Evolutionary conservation across 139 green algal genomes (phyloP).

Genomic region (Axilococcus clingmanii): DNA sequence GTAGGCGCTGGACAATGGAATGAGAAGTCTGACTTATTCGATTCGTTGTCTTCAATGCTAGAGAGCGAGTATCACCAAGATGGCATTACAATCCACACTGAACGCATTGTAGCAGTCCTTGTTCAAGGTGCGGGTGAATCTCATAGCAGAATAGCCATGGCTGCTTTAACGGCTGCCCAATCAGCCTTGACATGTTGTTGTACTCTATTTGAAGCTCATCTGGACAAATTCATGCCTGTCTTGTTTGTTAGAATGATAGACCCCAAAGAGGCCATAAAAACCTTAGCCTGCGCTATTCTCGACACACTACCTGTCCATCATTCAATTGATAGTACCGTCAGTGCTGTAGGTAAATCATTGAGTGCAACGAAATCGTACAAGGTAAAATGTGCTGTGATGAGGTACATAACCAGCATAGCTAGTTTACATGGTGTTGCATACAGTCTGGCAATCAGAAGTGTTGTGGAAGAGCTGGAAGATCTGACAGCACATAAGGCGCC

Average conservation of each 20-base stretch:
- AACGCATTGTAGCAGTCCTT: neutral
- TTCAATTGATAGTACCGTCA: conserved; percentile 24
- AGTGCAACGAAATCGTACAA: conserved; percentile 24
- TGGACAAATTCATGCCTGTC: conserved; percentile 46
- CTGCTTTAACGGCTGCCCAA: conserved; percentile 27
- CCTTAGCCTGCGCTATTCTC: conserved; percentile 23
- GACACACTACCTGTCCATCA: conserved; percentile 7
- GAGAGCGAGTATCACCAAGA: too few species aligned
- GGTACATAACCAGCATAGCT: conserved; percentile 23
- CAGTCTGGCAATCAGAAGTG: neutral
- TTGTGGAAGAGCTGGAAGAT: conserved; percentile 25
- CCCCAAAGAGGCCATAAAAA: conserved; percentile 36
- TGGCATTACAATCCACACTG: too few species aligned
- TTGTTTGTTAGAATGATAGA: conserved; percentile 45
- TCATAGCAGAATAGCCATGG: conserved; percentile 39
- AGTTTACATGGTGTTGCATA: neutral
- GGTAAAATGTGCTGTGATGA: conserved; percentile 40
- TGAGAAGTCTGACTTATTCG: too few species aligned
- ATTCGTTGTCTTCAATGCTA: too few species aligned
- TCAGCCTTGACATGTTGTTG: neutral
- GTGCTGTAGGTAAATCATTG: conserved; percentile 34
- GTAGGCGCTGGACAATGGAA: too few species aligned
- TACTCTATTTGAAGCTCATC: conserved; percentile 25
- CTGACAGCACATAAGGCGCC: conserved; percentile 39
- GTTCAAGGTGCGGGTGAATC: conserved; percentile 13